These are phyloP conservation scores for Microbotryum lychnidis-dioicae DNA, from an alignment of 1,284 basidiomycete species.

Conservation along the genomic window DNA sequence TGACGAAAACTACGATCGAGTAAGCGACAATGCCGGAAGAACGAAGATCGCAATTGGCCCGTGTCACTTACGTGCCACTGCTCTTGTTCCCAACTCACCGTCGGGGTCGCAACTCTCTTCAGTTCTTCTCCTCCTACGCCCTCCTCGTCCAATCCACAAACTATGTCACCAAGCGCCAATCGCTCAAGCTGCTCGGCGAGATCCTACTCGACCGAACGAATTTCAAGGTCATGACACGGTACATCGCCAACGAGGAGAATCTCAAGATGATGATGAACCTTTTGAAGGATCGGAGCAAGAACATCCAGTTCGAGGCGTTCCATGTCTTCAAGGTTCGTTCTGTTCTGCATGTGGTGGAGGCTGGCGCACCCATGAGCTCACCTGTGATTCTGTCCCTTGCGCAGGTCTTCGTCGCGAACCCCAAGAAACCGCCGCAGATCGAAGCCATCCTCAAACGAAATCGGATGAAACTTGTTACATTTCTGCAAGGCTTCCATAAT, in stretches of 20 bases:
- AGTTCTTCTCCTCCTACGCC: conserved; percentile 95
- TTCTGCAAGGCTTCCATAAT: conserved; percentile 90
- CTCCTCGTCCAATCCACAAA: conserved; percentile 85
- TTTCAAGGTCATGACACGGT: conserved; percentile 97
- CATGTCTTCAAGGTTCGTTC: conserved; percentile 91
- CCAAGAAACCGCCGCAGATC: conserved; percentile 94
- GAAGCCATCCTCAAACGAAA: conserved; percentile 84
- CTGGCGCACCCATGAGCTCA: neutral
- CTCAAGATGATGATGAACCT: conserved; percentile 99
- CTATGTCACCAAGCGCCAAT: conserved; percentile 99
- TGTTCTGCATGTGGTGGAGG: neutral
- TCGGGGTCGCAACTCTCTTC: neutral
- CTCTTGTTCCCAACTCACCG: neutral
- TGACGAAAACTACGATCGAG: conserved; percentile 90
- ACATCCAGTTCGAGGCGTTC: conserved; percentile 99
- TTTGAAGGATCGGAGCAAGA: conserved; percentile 90
- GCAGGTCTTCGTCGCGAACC: conserved; percentile 98
- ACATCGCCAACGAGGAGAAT: conserved; percentile 75
- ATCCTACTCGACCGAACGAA: conserved; percentile 95
- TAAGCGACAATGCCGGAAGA: conserved; percentile 42
- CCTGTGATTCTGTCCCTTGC: neutral
- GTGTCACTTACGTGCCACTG: neutral
- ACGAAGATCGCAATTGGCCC: neutral
- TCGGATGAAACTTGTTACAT: conserved; percentile 82
- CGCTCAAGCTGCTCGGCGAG: conserved; percentile 93